phyloP scores from a whole-genome alignment of 1,284 basidiomycete species.

The Heliocybe sulcata region DNA sequence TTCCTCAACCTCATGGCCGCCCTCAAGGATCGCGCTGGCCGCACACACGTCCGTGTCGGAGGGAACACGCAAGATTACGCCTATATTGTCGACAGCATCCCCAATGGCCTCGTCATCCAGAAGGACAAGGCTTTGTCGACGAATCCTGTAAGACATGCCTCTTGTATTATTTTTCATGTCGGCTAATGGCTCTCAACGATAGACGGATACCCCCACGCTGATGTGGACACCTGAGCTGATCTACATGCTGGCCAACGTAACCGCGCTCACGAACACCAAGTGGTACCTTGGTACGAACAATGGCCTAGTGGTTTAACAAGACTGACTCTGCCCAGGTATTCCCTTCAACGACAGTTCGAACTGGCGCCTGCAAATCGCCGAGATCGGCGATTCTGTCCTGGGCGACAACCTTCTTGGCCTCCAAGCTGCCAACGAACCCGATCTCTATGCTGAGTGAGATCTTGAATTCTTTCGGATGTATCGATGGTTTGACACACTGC shows the following conservation, averaged over 20 bases:
- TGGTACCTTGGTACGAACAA: constrained; percentile 47
- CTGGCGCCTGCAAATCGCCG: constrained; percentile 35
- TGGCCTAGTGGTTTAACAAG: not conserved
- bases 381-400: constrained; percentile 34
- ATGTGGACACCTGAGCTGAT: constrained; percentile 50
- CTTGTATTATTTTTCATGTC: not conserved
- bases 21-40: constrained; percentile 51
- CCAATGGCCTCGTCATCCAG: constrained; percentile 37
- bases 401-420: constrained; percentile 36
- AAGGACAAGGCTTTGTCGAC: constrained; percentile 34
- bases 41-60: constrained; percentile 58
- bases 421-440: constrained; percentile 50
- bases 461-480: constrained; percentile 17
- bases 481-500: constrained; percentile 14
- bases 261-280: constrained; percentile 39
- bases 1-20: constrained; percentile 75
- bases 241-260: constrained; percentile 52
- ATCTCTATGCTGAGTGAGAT: constrained; percentile 34
- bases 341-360: constrained; percentile 42
- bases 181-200: not conserved
- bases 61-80: constrained; percentile 73
- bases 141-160: constrained; percentile 32
- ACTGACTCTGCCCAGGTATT: constrained; percentile 22
- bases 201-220: constrained; percentile 50
- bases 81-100: constrained; percentile 35